phyloP scores from a whole-genome alignment of 768 basidiomycete species.

The Psilocybe cyanescens region DNA sequence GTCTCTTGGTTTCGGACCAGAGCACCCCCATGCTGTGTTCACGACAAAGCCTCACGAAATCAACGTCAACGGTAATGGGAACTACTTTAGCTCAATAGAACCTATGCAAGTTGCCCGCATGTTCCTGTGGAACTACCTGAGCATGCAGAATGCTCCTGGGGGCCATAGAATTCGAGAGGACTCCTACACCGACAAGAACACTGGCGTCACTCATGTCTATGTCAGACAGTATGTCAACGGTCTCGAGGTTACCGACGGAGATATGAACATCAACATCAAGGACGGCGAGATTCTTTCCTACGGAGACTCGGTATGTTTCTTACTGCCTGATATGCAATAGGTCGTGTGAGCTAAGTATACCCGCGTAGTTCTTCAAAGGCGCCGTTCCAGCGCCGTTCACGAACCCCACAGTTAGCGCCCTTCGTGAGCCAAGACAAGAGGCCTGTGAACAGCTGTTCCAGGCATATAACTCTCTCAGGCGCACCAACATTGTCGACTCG shows the following conservation, averaged over 20 bases:
- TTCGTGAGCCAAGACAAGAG: slow-evolving; percentile 53
- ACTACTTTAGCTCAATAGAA: slow-evolving; percentile 42
- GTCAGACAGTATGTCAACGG: slow-evolving; percentile 85
- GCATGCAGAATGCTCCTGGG: slow-evolving; percentile 35
- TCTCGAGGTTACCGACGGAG: slow-evolving; percentile 86
- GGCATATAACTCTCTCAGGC: slow-evolving; percentile 30
- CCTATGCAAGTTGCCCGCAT: slow-evolving; percentile 64
- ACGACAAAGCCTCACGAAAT: slow-evolving; percentile 52
- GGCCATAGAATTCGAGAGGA: slow-evolving; percentile 72
- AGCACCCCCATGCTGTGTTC: slow-evolving; percentile 74
- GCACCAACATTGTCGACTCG: slow-evolving; percentile 25
- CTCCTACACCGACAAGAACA: slow-evolving; percentile 85
- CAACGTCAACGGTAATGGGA: slow-evolving; percentile 43
- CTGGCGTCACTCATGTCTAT: slow-evolving; percentile 90
- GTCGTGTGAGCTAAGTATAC: slow-evolving; percentile 11
- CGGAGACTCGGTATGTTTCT: slow-evolving; percentile 76
- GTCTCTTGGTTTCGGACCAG: slow-evolving; percentile 89
- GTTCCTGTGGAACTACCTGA: slow-evolving; percentile 59
- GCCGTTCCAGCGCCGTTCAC: slow-evolving; percentile 42
- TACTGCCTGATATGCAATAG: background rate
- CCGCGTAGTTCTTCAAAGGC: slow-evolving; percentile 76
- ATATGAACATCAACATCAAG: slow-evolving; percentile 93
- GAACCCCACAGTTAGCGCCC: slow-evolving; percentile 33
- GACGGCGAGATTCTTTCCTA: slow-evolving; percentile 83
- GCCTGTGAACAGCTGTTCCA: slow-evolving; percentile 50